Conservation (phyloP, 164 flowering plant species). For the Aristolochia contorta region DNA sequence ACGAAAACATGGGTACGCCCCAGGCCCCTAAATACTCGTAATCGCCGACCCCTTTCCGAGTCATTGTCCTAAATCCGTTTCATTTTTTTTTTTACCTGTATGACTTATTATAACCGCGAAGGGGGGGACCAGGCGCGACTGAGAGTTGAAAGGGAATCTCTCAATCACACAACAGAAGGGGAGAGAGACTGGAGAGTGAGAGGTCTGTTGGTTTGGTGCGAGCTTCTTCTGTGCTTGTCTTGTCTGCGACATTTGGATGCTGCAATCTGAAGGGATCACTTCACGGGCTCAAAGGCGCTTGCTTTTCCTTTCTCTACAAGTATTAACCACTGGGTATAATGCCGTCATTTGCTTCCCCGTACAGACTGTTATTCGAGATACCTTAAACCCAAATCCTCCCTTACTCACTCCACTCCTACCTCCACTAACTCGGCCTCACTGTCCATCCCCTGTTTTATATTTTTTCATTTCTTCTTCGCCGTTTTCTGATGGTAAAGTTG, state of each 20-base stretch:
- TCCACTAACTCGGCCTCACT: background rate
- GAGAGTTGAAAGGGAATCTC: no score
- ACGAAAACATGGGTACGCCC: no score
- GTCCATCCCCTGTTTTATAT: background rate
- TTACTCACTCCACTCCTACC: background rate
- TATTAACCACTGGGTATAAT: background rate
- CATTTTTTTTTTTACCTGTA: no score
- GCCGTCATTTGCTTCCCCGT: background rate
- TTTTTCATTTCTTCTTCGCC: background rate
- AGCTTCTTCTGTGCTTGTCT: no score
- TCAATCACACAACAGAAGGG: background rate
- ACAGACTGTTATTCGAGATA: background rate
- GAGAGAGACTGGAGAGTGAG: conserved; percentile 4
- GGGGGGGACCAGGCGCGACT: no score
- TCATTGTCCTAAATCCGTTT: no score
- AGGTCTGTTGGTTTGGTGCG: background rate
- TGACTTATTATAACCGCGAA: no score
- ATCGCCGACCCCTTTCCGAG: no score
- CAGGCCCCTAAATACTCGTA: no score
- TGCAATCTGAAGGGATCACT: conserved; percentile 7
- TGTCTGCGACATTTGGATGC: background rate
- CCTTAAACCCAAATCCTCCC: background rate
- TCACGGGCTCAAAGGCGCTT: background rate
- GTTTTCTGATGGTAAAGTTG: background rate
- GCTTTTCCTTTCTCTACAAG: conserved; percentile 6